These are phyloP conservation scores for Leptomonas seymouri DNA, from an alignment of 208 protist species.

Conservation along the genomic window DNA sequence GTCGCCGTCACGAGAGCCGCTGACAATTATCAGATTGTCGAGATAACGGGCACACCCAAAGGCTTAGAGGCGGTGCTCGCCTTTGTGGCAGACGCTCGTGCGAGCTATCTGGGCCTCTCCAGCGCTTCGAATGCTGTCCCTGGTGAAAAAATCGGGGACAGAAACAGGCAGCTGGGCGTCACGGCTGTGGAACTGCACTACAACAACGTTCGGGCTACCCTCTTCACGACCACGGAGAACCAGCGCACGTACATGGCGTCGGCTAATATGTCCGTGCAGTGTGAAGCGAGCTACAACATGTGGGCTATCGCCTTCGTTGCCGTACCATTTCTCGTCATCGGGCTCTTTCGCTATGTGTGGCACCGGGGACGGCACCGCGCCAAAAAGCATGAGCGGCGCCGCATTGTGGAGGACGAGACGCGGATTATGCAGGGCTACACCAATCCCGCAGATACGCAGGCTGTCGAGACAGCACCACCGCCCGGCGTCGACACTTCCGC, in stretches of 20 bases:
- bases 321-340: slow-evolving; percentile 41
- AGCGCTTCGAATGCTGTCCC: slow-evolving; percentile 7
- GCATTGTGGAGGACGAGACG: slow-evolving; percentile 67
- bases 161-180: slow-evolving; percentile 13
- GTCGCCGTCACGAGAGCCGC: slow-evolving; percentile 18
- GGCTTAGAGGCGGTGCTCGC: slow-evolving; percentile 53
- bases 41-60: slow-evolving; percentile 32
- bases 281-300: slow-evolving; percentile 39
- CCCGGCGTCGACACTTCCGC: slow-evolving; percentile 22
- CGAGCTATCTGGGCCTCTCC: slow-evolving; percentile 6
- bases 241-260: slow-evolving; percentile 27
- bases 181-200: slow-evolving; percentile 33
- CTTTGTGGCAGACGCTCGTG: slow-evolving; percentile 48
- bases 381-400: slow-evolving; percentile 52
- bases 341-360: slow-evolving; percentile 63
- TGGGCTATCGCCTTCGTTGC: slow-evolving; percentile 72
- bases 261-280: slow-evolving; percentile 29
- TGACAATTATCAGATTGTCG: slow-evolving; percentile 30
- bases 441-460: slow-evolving; percentile 12
- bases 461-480: slow-evolving; percentile 6
- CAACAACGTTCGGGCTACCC: slow-evolving; percentile 27
- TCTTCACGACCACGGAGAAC: slow-evolving; percentile 59
- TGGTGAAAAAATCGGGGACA: slow-evolving; percentile 7
- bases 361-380: slow-evolving; percentile 48
- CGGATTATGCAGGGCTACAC: slow-evolving; percentile 57